Base-by-base conservation (phyloP, 2,329 filamentous ascomycete species). In the Aspergillus sp. region DNA sequence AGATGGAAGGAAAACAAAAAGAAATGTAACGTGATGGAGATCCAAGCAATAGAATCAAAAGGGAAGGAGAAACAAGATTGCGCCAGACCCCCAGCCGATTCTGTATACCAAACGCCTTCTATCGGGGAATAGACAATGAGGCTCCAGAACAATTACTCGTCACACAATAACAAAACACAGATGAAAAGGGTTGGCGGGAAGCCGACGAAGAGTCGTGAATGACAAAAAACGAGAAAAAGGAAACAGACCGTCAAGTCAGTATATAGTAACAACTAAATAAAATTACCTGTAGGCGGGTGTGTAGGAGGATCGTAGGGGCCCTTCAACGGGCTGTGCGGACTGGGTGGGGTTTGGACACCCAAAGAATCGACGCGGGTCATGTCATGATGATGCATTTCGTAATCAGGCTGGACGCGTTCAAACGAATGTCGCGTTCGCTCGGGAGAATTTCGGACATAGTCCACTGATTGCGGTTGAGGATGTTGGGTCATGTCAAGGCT, bases 381-480 rank as follows among this genome's bases (percentile, higher is more conserved):
- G 64, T 97, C 94, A 64, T 86, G 88, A 87, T 94, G 34, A 85
- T 85, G 73, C 97, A 29, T 29, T 29, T 29, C 93, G 68, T 91
- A 96, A 70, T 89, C 93, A 10, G 88, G 82, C 61, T 91, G 82
- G 16, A 90, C 84, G 21, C 88, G 85, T 66, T 97, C 94, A 84
- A 96, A 93, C 0, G 91, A 96, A 57, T 86, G 85, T 46, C 92
- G 82, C 64, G 95, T 84, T 50, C 92, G 84, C 66, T 97, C 93
- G 69, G 89, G 95, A n/a, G 90, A 95, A 5, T 86, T 87, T 21
- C 80, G 81, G 9, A 71, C 69, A 41, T 68, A 72, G 54, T 88
- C 86, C 58, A 84, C 69, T 14, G 86, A 86, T 60, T 79, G 76
- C 56, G 85, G 81, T 62, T 84, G 83, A 46, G 81, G 77, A 49